phyloP scores from a whole-genome alignment of 1,284 basidiomycete genomes.

The Tilletia walkeri region DNA sequence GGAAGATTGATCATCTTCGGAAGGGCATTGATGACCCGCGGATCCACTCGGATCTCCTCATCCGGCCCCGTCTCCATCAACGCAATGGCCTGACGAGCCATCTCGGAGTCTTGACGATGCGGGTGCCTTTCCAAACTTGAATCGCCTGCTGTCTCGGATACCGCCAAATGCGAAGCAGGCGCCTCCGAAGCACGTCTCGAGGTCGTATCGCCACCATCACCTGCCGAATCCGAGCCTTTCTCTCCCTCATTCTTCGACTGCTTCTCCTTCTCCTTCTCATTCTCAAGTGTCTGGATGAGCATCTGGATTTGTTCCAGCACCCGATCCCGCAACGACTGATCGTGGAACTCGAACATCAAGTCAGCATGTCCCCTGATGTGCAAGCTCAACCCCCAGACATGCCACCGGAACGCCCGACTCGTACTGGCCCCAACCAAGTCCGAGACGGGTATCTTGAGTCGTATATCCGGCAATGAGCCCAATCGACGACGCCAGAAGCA shows the following conservation, averaged over 20 bases:
- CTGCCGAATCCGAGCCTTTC: not conserved
- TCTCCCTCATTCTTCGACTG: not conserved
- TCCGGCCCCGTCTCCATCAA: conserved; percentile 19
- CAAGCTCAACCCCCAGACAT: conserved; percentile 39
- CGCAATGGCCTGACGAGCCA: not conserved
- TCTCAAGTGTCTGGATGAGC: conserved; percentile 23
- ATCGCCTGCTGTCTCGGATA: too few species aligned
- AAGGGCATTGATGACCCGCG: conserved; percentile 26
- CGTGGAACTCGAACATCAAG: conserved; percentile 39
- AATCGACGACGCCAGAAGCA: conserved; percentile 43
- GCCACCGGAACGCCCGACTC: conserved; percentile 39
- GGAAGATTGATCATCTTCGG: conserved; percentile 37
- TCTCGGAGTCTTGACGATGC: not conserved
- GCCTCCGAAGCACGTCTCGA: not conserved
- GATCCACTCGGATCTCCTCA: conserved; percentile 23
- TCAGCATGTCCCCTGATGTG: conserved; percentile 44
- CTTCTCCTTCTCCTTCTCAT: conserved; percentile 20
- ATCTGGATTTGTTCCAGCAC: conserved; percentile 6
- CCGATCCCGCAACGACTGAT: conserved; percentile 32
- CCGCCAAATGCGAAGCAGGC: not conserved
- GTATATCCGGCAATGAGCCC: conserved; percentile 30
- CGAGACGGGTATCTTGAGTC: conserved; percentile 41
- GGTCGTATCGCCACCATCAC: not conserved
- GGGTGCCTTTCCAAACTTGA: too few species aligned
- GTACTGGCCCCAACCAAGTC: conserved; percentile 38